Base-by-base conservation (phyloP, 768 basidiomycete species). In the Phanerodontia chrysosporium region DNA sequence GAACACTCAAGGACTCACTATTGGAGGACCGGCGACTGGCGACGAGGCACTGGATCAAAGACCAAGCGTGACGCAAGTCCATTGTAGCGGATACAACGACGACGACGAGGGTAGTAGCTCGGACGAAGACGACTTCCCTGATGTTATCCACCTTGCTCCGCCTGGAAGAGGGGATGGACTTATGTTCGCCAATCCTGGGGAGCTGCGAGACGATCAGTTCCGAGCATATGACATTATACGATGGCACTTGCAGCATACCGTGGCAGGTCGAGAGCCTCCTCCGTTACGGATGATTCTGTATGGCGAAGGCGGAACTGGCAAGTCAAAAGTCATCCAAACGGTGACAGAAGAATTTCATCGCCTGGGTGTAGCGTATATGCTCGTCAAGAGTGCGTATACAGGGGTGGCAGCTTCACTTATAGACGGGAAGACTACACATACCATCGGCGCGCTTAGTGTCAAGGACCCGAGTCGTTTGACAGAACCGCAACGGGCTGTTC, bases 231-330 rank as follows among this genome's bases (percentile, higher is more conserved):
- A 74, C 51, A 77, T 80, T 3, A 61, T 80, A 0, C 60, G 58
- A 8, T 52, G 62, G 18, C 75, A 75, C 30, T 22, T 77, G 0
- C 28, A 56, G 3, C 21, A 66, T 12, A 66, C 66, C 24, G 42
- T 72, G 1, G 24, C 39, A 14, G 67, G 69, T 10, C 9, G 55
- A 13, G 16, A 58, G 0, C 66, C 57, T 18, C 24, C 44, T 12
- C 75, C 72, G 45, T 63, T 81, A 1, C 61, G 67, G 0, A 78
- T 80, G 77, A 30, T 74, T 0, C 58, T 80, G 0, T 61, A 67
- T 0, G 80, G 80, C 0, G 70, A 75, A 51, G 79, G 78, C 0
- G 79, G 80, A 0, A 76, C 74, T 0, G 78, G 81, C 0, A 82
- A 81, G 57, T 76, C 77, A 0, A 67, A 63, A 1, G 52, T 78